These are phyloP conservation scores for Aspergillus haitiensis DNA, from an alignment of 495 filamentous ascomycete species.

Conservation along the genomic window DNA sequence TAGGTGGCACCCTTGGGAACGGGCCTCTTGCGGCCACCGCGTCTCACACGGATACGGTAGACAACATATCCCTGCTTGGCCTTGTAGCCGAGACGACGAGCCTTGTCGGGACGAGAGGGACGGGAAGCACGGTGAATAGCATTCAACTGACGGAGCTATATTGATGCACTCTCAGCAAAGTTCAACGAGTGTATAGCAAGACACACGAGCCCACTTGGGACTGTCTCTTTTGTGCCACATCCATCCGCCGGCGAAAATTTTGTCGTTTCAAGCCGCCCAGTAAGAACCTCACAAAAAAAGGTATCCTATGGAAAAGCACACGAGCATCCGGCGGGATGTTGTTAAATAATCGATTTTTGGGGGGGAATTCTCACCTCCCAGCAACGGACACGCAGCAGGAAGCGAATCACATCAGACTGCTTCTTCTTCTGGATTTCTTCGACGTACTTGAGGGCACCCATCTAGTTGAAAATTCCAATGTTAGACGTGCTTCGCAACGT, in stretches of 20 bases:
- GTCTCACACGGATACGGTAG: slow-evolving; percentile 96
- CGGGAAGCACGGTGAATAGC: slow-evolving; percentile 98
- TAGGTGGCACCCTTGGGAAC: slow-evolving; percentile 98
- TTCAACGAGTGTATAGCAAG: slow-evolving; percentile 99
- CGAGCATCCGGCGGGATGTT: slow-evolving; percentile 47
- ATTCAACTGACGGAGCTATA: slow-evolving; percentile 98
- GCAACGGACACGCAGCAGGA: slow-evolving; percentile 99
- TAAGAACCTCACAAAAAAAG: slow-evolving; percentile 35
- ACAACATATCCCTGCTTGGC: slow-evolving; percentile 99
- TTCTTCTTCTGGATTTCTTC: slow-evolving; percentile 99
- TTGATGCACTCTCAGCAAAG: slow-evolving; percentile 99
- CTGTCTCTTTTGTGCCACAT: slow-evolving; percentile 47
- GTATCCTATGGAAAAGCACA: slow-evolving; percentile 46
- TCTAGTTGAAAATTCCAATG: slow-evolving; percentile 42
- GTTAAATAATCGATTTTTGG: slow-evolving; percentile 51
- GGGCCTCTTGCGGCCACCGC: slow-evolving; percentile 96
- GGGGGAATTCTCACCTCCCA: slow-evolving; percentile 89
- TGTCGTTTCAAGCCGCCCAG: slow-evolving; percentile 40
- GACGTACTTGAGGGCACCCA: slow-evolving; percentile 98
- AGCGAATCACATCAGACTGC: slow-evolving; percentile 98
- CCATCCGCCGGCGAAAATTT: slow-evolving; percentile 42
- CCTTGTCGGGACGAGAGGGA: slow-evolving; percentile 98
- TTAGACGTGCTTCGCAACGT: slow-evolving; percentile 15
- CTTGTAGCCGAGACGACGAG: slow-evolving; percentile 99
- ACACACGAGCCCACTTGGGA: slow-evolving; percentile 41